Percentiles rank a stretch among this genome's conserved stretches.
Evolutionary conservation across 2,329 filamentous ascomycete genomes (phyloP).

Genomic region (Tolypocladium pustulatum): DNA sequence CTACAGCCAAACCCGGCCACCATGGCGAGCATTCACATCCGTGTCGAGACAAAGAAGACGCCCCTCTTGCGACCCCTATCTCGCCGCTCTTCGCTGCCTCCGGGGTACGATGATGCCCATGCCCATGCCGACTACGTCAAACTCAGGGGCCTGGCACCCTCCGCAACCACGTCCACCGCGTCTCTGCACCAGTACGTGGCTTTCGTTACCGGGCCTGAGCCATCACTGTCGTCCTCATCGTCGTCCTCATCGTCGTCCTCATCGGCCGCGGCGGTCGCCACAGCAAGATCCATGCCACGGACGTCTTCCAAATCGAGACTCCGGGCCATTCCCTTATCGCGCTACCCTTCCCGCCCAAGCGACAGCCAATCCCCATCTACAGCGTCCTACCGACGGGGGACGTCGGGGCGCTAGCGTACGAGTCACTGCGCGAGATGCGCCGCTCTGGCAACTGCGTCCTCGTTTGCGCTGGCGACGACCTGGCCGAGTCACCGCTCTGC

Average conservation of each 20-base stretch:
- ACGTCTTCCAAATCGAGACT: constrained; percentile 37
- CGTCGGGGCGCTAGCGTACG: constrained; percentile 33
- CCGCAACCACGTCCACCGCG: constrained; percentile 13
- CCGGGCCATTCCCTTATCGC: constrained; percentile 30
- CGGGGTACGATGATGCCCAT: constrained; percentile 17
- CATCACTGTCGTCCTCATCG: constrained; percentile 6
- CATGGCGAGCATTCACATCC: constrained; percentile 8
- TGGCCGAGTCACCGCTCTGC: constrained; percentile 26
- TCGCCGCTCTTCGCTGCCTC: constrained; percentile 14
- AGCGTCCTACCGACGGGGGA: constrained; percentile 26
- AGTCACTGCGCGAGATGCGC: constrained; percentile 36
- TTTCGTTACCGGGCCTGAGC: not conserved
- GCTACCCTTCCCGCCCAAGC: constrained; percentile 26
- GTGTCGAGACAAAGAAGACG: not conserved
- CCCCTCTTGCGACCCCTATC: not conserved
- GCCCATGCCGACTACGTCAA: constrained; percentile 9
- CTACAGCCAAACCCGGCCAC: not conserved
- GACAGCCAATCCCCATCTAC: constrained; percentile 32
- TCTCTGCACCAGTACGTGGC: constrained; percentile 17
- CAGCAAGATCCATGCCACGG: constrained; percentile 25
- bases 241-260: constrained; percentile 8
- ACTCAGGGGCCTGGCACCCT: constrained; percentile 12
- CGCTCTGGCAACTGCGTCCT: constrained; percentile 39
- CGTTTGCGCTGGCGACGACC: constrained; percentile 28
- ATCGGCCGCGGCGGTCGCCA: constrained; percentile 1